A percentile compares a stretch with the other conserved stretches of the same genome.
phyloP scores from a whole-genome alignment of 208 protist species.

The Trypanosoma lewisi region DNA sequence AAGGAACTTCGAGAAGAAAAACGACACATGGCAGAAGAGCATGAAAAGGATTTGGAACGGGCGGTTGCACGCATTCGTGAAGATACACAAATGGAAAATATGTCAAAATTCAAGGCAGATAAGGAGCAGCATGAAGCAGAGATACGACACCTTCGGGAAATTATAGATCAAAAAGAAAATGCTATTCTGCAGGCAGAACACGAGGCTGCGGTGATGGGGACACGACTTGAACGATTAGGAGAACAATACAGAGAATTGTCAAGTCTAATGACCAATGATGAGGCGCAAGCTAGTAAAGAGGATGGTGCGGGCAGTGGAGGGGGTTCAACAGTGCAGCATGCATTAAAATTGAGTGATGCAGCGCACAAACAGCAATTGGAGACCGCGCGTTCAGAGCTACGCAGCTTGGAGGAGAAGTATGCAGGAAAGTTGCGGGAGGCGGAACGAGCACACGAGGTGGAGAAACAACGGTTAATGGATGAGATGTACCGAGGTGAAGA shows the following conservation, averaged over 20 bases:
- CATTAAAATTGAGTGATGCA: slow-evolving; percentile 21
- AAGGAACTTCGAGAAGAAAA: slow-evolving; percentile 45
- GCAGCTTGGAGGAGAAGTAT: slow-evolving; percentile 22
- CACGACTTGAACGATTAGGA: slow-evolving; percentile 30
- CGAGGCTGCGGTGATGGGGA: slow-evolving; percentile 17
- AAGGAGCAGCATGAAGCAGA: slow-evolving; percentile 31
- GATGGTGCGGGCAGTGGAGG: not conserved
- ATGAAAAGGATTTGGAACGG: slow-evolving; percentile 40
- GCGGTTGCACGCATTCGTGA: slow-evolving; percentile 26
- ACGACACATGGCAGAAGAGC: slow-evolving; percentile 32
- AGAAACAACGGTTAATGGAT: slow-evolving; percentile 41
- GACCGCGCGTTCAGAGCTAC: slow-evolving; percentile 21
- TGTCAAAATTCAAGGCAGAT: slow-evolving; percentile 19
- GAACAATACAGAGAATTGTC: slow-evolving; percentile 37
- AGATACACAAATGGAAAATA: slow-evolving; percentile 24
- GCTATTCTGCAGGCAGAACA: slow-evolving; percentile 29
- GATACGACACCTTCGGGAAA: slow-evolving; percentile 26
- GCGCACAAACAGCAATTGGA: slow-evolving; percentile 32
- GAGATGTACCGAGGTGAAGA: slow-evolving; percentile 66
- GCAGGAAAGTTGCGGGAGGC: slow-evolving; percentile 19
- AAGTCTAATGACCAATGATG: slow-evolving; percentile 22
- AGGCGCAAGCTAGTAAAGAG: not conserved
- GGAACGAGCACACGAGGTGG: slow-evolving; percentile 34
- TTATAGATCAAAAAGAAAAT: slow-evolving; percentile 32
- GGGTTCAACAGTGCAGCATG: not conserved